These are phyloP conservation scores for Penicillium ucsense DNA, from an alignment of 495 filamentous ascomycete genomes.

Conservation along the genomic window DNA sequence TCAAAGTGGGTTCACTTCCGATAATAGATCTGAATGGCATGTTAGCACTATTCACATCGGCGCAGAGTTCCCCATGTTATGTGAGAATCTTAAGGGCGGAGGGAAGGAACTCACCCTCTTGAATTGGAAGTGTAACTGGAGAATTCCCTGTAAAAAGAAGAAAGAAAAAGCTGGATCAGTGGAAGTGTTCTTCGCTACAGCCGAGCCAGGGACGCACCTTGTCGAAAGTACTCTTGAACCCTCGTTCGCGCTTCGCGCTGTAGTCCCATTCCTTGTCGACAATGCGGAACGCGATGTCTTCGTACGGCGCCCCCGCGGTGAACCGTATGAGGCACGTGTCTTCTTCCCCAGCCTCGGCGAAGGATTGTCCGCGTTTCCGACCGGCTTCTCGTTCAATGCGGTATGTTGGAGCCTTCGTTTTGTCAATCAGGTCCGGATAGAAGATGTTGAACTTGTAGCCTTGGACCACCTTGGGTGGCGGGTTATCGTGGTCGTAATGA, in stretches of 20 bases:
- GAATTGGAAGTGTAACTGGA: conserved; percentile 97
- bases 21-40: conserved; percentile 29
- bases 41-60: conserved; percentile 7
- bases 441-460: conserved; percentile 99
- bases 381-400: conserved; percentile 89
- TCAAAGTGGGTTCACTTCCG: conserved; percentile 14
- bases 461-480: conserved; percentile 94
- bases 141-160: conserved; percentile 60
- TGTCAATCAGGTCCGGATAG: conserved; percentile 97
- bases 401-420: conserved; percentile 87
- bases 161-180: conserved; percentile 4
- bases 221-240: conserved; percentile 94
- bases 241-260: conserved; percentile 86
- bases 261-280: conserved; percentile 99
- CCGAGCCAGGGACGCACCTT: conserved; percentile 54
- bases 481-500: conserved; percentile 98
- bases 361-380: conserved; percentile 79
- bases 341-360: conserved; percentile 91
- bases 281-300: conserved; percentile 94
- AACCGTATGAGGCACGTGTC: conserved; percentile 97
- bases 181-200: background rate
- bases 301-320: conserved; percentile 90
- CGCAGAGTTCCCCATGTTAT: background rate
- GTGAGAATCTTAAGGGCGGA: background rate
- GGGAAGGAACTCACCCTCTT: conserved; percentile 52